Evolutionary conservation across 768 basidiomycete genomes (phyloP), one percentile per base, ranked within the genome.

Genomic region (Amanita phalloides): DNA sequence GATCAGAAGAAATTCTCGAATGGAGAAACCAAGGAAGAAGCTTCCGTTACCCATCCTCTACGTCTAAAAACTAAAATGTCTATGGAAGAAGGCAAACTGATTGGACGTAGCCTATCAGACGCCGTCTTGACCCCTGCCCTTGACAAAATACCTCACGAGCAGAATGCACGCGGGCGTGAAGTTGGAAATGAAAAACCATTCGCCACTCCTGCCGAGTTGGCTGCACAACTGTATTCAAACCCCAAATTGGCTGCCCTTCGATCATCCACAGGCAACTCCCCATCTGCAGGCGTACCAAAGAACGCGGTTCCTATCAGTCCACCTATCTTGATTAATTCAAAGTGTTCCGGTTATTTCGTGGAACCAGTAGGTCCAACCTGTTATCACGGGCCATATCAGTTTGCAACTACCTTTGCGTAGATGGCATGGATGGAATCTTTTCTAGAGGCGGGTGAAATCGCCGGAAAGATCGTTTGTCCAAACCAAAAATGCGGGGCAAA

Each of bases 391-490:
- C 49, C 25, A 26, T 30, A 7, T 35, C 49, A 45, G 20, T 14
- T 21, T 9, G 8, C 6, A 6, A 21, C 8, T 32, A 17, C 17
- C 30, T 48, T 13, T 53, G 13, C 17, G 4, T 57, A 90, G 92
- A 84, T 96, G 81, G 85, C 83, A 60, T 99, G 95, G 96, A 99
- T 99, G 95, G 83, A 91, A 46, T 75, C 82, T 4, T 78, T 86
- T 58, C 69, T 97, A 7, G 74, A 80, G 33, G 65, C 70, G n/a
- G 94, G 92, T 0, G 75, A 82, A 41, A 69, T 94, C 35, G 78
- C 83, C 0, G 96, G 96, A 14, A 96, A 93, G 74, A 88, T 99
- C 57, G 54, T 78, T 0, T 99, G 96, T 59, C 96, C 96, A 3
- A 95, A 94, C 65, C 76, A 82, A 60, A 92, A 89, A 61, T 99